These are phyloP conservation scores for Globisporangium okanoganense DNA, from an alignment of 352 stramenopile genomes.

Conservation along the genomic window DNA sequence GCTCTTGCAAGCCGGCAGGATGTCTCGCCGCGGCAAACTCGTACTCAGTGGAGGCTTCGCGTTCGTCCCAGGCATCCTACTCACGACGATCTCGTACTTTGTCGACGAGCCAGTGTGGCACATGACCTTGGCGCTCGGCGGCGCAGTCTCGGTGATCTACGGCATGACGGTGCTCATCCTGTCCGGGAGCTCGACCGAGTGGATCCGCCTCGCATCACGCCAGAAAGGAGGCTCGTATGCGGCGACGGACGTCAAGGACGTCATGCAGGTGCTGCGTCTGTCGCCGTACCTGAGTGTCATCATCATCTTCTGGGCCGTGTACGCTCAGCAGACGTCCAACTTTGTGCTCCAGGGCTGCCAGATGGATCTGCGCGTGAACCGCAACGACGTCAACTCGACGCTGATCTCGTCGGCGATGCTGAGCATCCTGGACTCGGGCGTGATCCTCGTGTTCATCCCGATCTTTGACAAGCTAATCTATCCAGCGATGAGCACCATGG, in stretches of 20 bases:
- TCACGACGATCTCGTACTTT: constrained; percentile 82
- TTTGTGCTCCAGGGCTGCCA: constrained; percentile 88
- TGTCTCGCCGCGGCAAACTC: constrained; percentile 56
- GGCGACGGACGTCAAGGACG: constrained; percentile 60
- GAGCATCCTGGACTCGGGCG: constrained; percentile 81
- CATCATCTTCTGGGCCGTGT: constrained; percentile 86
- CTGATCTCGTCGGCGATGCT: constrained; percentile 86
- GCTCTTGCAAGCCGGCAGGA: constrained; percentile 50
- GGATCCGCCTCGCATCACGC: constrained; percentile 43
- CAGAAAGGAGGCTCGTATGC: constrained; percentile 57
- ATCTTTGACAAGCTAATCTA: constrained; percentile 87
- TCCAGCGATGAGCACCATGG: constrained; percentile 54
- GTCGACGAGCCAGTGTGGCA: constrained; percentile 53
- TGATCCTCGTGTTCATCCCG: constrained; percentile 90
- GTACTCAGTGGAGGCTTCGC: constrained; percentile 69
- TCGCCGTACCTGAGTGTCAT: constrained; percentile 80
- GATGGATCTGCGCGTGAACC: constrained; percentile 82
- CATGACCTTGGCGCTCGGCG: constrained; percentile 52
- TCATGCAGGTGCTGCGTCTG: constrained; percentile 71
- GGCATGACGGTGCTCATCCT: constrained; percentile 67
- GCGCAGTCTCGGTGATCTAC: constrained; percentile 54
- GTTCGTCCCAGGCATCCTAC: constrained; percentile 68
- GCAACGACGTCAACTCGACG: constrained; percentile 28
- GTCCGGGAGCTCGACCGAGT: constrained; percentile 54
- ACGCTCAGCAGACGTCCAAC: constrained; percentile 82